A percentile compares a stretch with the other conserved stretches of the same genome.
These are phyloP conservation scores for Aspergillus uvarum DNA, from an alignment of 2,329 filamentous ascomycete genomes.

Conservation along the genomic window DNA sequence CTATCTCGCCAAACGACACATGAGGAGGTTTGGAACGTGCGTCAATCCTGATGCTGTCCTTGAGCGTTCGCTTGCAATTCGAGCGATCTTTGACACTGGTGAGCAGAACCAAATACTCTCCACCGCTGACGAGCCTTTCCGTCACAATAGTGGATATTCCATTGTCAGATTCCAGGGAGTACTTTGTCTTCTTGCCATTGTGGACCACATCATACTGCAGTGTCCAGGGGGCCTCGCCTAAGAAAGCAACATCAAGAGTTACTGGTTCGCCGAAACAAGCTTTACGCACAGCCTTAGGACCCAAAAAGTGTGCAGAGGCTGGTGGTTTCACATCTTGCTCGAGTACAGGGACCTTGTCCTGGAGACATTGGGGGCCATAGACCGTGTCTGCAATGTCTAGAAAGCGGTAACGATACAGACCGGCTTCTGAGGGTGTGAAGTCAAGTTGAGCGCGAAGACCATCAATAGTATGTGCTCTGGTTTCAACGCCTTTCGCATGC, in stretches of 20 bases:
- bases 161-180: slow-evolving; percentile 63
- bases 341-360: slow-evolving; percentile 62
- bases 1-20: slow-evolving; percentile 79
- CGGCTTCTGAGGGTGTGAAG: slow-evolving; percentile 75
- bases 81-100: slow-evolving; percentile 83
- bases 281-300: slow-evolving; percentile 55
- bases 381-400: slow-evolving; percentile 76
- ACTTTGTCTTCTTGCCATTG: slow-evolving; percentile 76
- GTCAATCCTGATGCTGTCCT: slow-evolving; percentile 79
- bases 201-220: slow-evolving; percentile 92
- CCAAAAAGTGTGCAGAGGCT: slow-evolving; percentile 71
- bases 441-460: slow-evolving; percentile 81
- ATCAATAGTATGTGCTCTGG: slow-evolving; percentile 58
- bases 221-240: slow-evolving; percentile 82
- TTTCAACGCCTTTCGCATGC: slow-evolving; percentile 56
- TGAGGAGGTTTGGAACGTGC: slow-evolving; percentile 87
- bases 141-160: slow-evolving; percentile 72
- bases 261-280: slow-evolving; percentile 83
- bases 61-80: slow-evolving; percentile 80
- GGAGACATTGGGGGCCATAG: slow-evolving; percentile 67
- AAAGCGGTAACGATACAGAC: slow-evolving; percentile 85
- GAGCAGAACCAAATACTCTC: slow-evolving; percentile 84
- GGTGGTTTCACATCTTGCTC: slow-evolving; percentile 93
- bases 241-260: slow-evolving; percentile 69
- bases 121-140: slow-evolving; percentile 71